Conservation (phyloP, 2,329 filamentous ascomycete genomes). For the Bimuria novae-zelandiae region DNA sequence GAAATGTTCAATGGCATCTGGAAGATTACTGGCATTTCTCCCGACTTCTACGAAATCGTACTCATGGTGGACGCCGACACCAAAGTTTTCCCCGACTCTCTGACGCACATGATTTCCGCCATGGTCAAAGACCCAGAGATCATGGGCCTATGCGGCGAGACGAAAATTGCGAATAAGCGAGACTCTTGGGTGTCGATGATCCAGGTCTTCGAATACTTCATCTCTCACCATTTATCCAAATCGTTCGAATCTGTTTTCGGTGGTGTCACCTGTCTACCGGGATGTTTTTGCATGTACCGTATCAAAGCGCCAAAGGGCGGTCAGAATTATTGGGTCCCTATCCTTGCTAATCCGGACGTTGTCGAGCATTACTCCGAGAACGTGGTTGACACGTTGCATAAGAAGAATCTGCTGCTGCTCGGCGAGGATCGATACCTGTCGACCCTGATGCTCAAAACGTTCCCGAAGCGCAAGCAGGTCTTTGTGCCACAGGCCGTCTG, state of each 20-base stretch:
- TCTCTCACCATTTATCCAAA: constrained; percentile 95
- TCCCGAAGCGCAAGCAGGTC: constrained; percentile 98
- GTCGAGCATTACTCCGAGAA: constrained; percentile 99
- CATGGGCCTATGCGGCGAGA: constrained; percentile 98
- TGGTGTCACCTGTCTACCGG: constrained; percentile 96
- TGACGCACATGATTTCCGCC: constrained; percentile 98
- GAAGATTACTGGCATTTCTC: constrained; percentile 98
- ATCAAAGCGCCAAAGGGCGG: constrained; percentile 99
- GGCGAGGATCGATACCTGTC: constrained; percentile 95
- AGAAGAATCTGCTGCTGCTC: constrained; percentile 90
- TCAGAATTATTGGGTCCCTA: constrained; percentile 99
- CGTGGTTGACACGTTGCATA: constrained; percentile 96
- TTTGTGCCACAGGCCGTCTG: constrained; percentile 98
- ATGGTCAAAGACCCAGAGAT: constrained; percentile 99
- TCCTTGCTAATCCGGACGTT: constrained; percentile 95
- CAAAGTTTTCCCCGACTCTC: constrained; percentile 96
- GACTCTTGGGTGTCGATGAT: constrained; percentile 96
- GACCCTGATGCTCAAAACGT: constrained; percentile 97
- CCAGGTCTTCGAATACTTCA: constrained; percentile 98
- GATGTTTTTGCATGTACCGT: constrained; percentile 99
- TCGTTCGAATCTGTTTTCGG: constrained; percentile 98
- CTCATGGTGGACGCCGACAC: constrained; percentile 99
- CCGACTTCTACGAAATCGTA: constrained; percentile 96
- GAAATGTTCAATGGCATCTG: constrained; percentile 99
- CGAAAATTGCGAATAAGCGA: constrained; percentile 98